Conservation (phyloP, 139 green algal species). For the Volvox africanus region DNA sequence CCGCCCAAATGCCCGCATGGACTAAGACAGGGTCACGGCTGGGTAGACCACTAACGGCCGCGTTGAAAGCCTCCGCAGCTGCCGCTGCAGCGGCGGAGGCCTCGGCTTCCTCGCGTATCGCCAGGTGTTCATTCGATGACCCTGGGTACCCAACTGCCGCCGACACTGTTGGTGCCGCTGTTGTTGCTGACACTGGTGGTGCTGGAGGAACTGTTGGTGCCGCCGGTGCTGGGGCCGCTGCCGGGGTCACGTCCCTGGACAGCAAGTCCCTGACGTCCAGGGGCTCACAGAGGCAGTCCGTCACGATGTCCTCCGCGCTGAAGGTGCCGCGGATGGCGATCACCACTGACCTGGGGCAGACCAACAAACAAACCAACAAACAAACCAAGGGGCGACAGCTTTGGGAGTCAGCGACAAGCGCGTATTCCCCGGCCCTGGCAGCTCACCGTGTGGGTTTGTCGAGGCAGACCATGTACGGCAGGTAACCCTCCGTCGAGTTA, state of each 20-base stretch:
- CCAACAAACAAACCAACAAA: too few relatives aligned
- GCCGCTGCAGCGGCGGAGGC: not conserved
- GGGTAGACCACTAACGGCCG: not conserved
- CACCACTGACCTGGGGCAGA: slow-evolving; percentile 55
- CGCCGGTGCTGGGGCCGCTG: not conserved
- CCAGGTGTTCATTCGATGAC: not conserved
- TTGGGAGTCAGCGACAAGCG: too few relatives aligned
- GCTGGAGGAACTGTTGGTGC: too few relatives aligned
- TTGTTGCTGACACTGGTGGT: too few relatives aligned
- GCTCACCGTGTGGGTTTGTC: slow-evolving; percentile 51
- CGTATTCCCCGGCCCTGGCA: not conserved
- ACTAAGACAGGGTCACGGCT: slow-evolving; percentile 32
- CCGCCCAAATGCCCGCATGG: slow-evolving; percentile 73
- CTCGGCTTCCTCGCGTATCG: not conserved
- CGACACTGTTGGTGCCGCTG: not conserved
- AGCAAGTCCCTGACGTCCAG: slow-evolving; percentile 67
- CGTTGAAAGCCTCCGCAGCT: not conserved
- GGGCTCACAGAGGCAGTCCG: slow-evolving; percentile 74
- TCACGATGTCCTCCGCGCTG: slow-evolving; percentile 72
- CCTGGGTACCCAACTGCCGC: too few relatives aligned
- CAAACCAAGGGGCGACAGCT: too few relatives aligned
- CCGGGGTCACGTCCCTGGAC: not conserved
- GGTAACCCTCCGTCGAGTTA: slow-evolving; percentile 45
- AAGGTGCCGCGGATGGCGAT: slow-evolving; percentile 73
- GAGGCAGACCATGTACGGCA: slow-evolving; percentile 78